Evolutionary conservation across 2,329 filamentous ascomycete genomes (phyloP).

Genomic region (Hypoxylon sp.): DNA sequence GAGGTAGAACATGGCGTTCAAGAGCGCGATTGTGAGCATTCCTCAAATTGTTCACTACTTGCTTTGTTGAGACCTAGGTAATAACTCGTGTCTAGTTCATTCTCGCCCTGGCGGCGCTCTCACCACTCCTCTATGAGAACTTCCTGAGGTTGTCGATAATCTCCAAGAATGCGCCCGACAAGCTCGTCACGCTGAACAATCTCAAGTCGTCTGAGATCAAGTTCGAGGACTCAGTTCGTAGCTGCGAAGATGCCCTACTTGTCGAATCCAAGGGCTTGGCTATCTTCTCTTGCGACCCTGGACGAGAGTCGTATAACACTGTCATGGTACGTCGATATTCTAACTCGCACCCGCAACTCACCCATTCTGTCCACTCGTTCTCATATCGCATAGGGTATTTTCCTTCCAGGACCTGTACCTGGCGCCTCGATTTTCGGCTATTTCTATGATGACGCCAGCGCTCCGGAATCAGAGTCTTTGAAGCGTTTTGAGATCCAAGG

Average conservation of each 20-base stretch:
- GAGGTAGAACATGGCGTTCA: constrained; percentile 21
- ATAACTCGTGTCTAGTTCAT: constrained; percentile 18
- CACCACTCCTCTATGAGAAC: constrained; percentile 23
- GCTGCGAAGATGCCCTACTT: constrained; percentile 56
- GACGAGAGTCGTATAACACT: constrained; percentile 56
- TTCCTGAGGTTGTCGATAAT: constrained; percentile 11
- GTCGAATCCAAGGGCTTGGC: constrained; percentile 53
- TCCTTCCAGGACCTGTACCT: constrained; percentile 45
- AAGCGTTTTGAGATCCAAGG: constrained; percentile 45
- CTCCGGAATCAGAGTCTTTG: constrained; percentile 43
- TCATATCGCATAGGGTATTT: constrained; percentile 46
- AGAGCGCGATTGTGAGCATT: constrained; percentile 16
- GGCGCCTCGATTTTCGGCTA: constrained; percentile 55
- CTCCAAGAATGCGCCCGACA: constrained; percentile 48
- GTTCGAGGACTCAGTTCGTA: constrained; percentile 53
- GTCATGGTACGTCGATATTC: constrained; percentile 52
- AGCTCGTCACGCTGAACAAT: constrained; percentile 46
- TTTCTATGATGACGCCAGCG: constrained; percentile 50
- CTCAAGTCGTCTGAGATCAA: constrained; percentile 49
- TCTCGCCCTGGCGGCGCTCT: constrained; percentile 22
- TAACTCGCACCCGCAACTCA: neutral
- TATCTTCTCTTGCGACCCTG: constrained; percentile 55
- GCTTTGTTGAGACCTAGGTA: too few relatives aligned
- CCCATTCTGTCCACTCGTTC: neutral
- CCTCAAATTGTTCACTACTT: neutral